Evolutionary conservation across 179 eudicot species (phyloP).

Genomic region (Heliamphora pulchella): DNA sequence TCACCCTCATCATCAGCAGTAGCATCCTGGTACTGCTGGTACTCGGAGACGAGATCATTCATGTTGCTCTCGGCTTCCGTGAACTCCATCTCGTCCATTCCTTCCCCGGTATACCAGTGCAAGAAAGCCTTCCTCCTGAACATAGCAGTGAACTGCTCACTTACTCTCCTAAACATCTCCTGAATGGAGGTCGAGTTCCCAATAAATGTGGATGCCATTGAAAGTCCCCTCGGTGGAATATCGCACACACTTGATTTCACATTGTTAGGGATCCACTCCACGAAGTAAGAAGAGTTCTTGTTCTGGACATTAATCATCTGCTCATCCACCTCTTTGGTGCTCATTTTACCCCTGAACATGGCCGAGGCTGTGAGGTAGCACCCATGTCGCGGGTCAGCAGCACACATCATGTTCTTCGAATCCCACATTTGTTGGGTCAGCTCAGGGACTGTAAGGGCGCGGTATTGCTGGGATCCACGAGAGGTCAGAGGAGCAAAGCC

Average conservation of each 20-base stretch:
- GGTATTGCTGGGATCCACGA: slow-evolving; percentile 79
- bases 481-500: slow-evolving; percentile 86
- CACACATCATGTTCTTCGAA: slow-evolving; percentile 85
- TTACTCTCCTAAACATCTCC: slow-evolving; percentile 83
- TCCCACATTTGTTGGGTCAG: slow-evolving; percentile 96
- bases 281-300: slow-evolving; percentile 84
- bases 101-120: slow-evolving; percentile 95
- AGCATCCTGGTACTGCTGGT: slow-evolving; percentile 77
- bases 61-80: slow-evolving; percentile 79
- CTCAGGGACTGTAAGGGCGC: slow-evolving; percentile 73
- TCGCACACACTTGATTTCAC: slow-evolving; percentile 85
- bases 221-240: slow-evolving; percentile 70
- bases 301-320: slow-evolving; percentile 78
- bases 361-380: slow-evolving; percentile 82
- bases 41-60: slow-evolving; percentile 66
- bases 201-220: slow-evolving; percentile 76
- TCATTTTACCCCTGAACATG: slow-evolving; percentile 89
- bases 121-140: slow-evolving; percentile 88
- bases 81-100: slow-evolving; percentile 88
- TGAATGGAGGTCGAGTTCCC: slow-evolving; percentile 83
- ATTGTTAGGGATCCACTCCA: slow-evolving; percentile 86
- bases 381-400: slow-evolving; percentile 90
- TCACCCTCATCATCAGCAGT: slow-evolving; percentile 64
- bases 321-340: slow-evolving; percentile 81
- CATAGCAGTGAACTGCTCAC: slow-evolving; percentile 95